Conservation (phyloP, 257 asterid genomes). For the Salvia rosmarinus region DNA sequence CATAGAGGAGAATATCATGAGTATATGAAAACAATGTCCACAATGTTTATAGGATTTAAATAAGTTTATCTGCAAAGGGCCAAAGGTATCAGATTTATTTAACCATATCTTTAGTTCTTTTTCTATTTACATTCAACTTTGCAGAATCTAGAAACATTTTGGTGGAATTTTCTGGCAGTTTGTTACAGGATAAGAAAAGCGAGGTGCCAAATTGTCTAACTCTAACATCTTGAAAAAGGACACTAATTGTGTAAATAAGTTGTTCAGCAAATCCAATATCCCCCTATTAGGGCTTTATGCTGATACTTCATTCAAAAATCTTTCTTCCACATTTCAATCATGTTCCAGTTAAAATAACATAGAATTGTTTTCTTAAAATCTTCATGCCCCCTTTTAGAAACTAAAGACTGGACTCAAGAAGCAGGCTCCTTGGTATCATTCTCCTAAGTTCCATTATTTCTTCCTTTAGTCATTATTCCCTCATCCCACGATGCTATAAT, state of each 20-base stretch:
- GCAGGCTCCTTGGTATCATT: constrained; percentile 3
- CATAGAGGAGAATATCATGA: constrained; percentile 34
- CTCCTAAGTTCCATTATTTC: not conserved
- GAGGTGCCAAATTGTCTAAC: constrained; percentile 14
- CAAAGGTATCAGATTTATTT: constrained; percentile 23
- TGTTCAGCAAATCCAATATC: not conserved
- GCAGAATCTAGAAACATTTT: constrained; percentile 21
- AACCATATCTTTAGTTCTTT: not conserved
- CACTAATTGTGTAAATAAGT: not conserved
- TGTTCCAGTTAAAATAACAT: constrained; percentile 23
- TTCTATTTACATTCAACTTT: constrained; percentile 4
- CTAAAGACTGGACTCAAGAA: constrained; percentile 17
- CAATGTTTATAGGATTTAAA: constrained; percentile 9
- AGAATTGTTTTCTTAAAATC: constrained; percentile 11
- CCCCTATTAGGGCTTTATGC: constrained; percentile 21
- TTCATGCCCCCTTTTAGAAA: constrained; percentile 23
- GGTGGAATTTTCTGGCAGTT: constrained; percentile 11
- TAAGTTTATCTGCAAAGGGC: constrained; percentile 27
- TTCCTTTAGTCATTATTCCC: constrained; percentile 13
- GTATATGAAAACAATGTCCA: constrained; percentile 13
- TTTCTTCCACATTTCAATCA: constrained; percentile 1
- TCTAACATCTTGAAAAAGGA: constrained; percentile 11
- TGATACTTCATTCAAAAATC: constrained; percentile 16
- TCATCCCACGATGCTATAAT: constrained; percentile 11
- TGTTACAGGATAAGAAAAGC: constrained; percentile 12